Conservation (phyloP, 129 eudicot genomes). For the Flaveria robusta region DNA sequence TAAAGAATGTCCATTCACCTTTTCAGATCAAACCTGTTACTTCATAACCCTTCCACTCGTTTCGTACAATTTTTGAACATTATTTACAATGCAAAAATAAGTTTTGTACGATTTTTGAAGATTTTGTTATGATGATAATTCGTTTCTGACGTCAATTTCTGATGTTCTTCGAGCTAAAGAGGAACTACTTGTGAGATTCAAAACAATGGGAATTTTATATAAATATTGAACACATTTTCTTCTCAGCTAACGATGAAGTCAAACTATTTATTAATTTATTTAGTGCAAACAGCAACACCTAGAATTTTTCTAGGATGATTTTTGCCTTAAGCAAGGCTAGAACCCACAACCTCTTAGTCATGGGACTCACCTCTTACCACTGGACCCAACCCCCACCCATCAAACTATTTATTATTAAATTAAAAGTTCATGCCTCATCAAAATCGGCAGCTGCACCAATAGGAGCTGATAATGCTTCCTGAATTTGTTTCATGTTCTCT, state of each 20-base stretch:
- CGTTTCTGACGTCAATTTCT: not conserved
- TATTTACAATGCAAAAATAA: not conserved
- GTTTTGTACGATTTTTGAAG: not conserved
- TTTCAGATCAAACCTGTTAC: not conserved
- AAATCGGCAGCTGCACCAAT: slow-evolving; percentile 63
- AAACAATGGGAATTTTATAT: not conserved
- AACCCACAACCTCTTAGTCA: too few relatives aligned
- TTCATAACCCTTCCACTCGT: not conserved
- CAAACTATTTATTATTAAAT: not conserved
- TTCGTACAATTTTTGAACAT: not conserved
- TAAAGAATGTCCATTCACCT: not conserved
- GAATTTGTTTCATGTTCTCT: slow-evolving; percentile 57
- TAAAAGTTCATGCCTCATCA: slow-evolving; percentile 43
- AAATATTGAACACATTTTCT: not conserved
- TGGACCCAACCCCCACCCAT: too few relatives aligned
- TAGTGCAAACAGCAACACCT: too few relatives aligned
- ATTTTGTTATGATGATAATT: not conserved
- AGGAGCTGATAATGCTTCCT: slow-evolving; percentile 59
- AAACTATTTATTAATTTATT: not conserved
- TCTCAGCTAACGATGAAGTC: not conserved
- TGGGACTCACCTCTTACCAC: too few relatives aligned
- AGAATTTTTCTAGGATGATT: too few relatives aligned
- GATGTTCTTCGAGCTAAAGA: not conserved
- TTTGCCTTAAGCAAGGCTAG: too few relatives aligned
- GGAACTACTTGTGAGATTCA: not conserved